These are phyloP conservation scores for Caryopteris hybrid DNA, from an alignment of 305 asterid species.

Conservation along the genomic window DNA sequence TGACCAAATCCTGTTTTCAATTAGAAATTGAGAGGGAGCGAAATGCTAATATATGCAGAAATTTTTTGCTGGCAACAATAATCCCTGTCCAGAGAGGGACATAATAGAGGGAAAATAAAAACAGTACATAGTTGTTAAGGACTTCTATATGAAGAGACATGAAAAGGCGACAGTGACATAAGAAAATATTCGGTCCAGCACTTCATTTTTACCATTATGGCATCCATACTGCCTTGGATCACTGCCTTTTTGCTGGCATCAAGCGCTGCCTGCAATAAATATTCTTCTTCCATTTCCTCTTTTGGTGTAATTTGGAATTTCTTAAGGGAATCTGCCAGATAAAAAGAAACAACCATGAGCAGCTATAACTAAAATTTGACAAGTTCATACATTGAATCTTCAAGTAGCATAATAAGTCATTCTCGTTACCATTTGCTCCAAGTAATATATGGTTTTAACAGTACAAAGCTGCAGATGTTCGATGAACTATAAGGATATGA, in stretches of 20 bases:
- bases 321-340: conserved; percentile 51
- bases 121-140: not conserved
- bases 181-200: not conserved
- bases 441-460: not conserved
- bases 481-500: not conserved
- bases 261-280: conserved; percentile 54
- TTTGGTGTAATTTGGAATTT: conserved; percentile 47
- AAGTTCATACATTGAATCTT: not conserved
- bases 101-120: not conserved
- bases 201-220: conserved; percentile 56
- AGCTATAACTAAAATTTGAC: not conserved
- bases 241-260: conserved; percentile 85
- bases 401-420: not conserved
- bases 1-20: not conserved
- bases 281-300: conserved; percentile 50
- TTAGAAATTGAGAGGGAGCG: not conserved
- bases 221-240: conserved; percentile 72
- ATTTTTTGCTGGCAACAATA: not conserved
- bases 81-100: not conserved
- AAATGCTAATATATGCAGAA: not conserved
- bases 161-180: not conserved
- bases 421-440: not conserved
- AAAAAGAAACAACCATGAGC: conserved; percentile 25
- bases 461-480: not conserved
- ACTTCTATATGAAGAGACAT: not conserved